Conservation (phyloP, 257 asterid genomes). For the Coffea eugenioides region DNA sequence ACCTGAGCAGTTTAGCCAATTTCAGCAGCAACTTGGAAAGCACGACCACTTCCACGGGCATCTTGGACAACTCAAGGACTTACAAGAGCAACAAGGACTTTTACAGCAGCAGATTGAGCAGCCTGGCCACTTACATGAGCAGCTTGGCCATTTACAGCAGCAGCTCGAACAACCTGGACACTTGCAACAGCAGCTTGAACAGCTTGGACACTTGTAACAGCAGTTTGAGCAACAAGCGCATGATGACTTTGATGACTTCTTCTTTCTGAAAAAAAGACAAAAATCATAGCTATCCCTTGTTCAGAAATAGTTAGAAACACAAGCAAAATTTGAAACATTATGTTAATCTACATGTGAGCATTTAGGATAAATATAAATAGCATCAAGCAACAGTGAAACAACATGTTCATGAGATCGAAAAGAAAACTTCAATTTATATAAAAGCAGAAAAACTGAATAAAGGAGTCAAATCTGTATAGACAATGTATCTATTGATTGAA, state of each 20-base stretch:
- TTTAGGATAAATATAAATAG: background rate
- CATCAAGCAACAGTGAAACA: background rate
- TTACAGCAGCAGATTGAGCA: conserved; percentile 21
- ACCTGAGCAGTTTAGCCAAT: conserved; percentile 8
- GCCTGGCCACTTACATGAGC: conserved; percentile 24
- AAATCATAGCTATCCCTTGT: background rate
- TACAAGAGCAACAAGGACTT: conserved; percentile 16
- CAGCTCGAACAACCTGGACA: conserved; percentile 4
- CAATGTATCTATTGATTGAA: background rate
- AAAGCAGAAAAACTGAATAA: too few relatives aligned
- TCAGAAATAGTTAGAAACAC: background rate
- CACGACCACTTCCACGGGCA: conserved; percentile 22
- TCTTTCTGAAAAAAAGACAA: conserved; percentile 39
- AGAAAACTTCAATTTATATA: background rate
- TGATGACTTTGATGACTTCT: conserved; percentile 30
- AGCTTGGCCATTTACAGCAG: conserved; percentile 6
- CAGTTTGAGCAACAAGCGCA: conserved; percentile 20
- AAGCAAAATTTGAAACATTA: background rate
- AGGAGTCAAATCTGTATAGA: background rate
- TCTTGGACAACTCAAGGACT: conserved; percentile 14
- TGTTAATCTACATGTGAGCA: background rate
- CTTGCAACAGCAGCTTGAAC: background rate
- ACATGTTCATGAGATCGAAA: background rate
- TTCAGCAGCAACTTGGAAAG: conserved; percentile 12
- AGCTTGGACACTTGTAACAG: conserved; percentile 4